Conservation (phyloP, 2,329 filamentous ascomycete genomes). For the Xylariaceae sp. region DNA sequence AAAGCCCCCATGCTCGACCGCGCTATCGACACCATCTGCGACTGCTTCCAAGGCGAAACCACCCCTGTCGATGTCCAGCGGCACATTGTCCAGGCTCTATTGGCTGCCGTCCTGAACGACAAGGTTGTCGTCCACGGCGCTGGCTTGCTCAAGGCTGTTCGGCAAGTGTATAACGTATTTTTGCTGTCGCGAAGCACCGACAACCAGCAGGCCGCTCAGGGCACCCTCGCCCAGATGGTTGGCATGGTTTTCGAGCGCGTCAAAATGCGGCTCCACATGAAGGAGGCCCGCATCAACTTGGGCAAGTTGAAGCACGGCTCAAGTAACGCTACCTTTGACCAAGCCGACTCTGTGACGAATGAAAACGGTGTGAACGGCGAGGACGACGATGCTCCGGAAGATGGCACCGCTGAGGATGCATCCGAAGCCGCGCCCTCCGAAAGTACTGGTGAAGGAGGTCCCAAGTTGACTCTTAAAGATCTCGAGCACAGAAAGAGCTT, state of each 20-base stretch:
- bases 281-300: slow-evolving; percentile 68
- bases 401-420: slow-evolving; percentile 27
- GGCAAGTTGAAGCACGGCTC: slow-evolving; percentile 48
- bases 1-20: slow-evolving; percentile 83
- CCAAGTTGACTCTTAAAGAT: slow-evolving; percentile 63
- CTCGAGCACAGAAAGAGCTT: slow-evolving; percentile 66
- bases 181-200: slow-evolving; percentile 87
- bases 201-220: slow-evolving; percentile 96
- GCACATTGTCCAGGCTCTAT: slow-evolving; percentile 94
- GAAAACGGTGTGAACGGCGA: slow-evolving; percentile 30
- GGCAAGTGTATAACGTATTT: slow-evolving; percentile 99
- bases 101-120: slow-evolving; percentile 94
- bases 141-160: slow-evolving; percentile 90
- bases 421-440: slow-evolving; percentile 26
- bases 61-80: slow-evolving; percentile 90
- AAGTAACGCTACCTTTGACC: slow-evolving; percentile 50
- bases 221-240: slow-evolving; percentile 96
- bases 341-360: slow-evolving; percentile 36
- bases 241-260: slow-evolving; percentile 96
- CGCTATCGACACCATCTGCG: slow-evolving; percentile 98
- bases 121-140: slow-evolving; percentile 98
- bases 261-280: slow-evolving; percentile 78
- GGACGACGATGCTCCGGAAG: slow-evolving; percentile 32
- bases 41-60: slow-evolving; percentile 96
- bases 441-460: slow-evolving; percentile 35